Base-by-base conservation (phyloP, 176 grass and related monocot species). In the Cenchrus purpureus region DNA sequence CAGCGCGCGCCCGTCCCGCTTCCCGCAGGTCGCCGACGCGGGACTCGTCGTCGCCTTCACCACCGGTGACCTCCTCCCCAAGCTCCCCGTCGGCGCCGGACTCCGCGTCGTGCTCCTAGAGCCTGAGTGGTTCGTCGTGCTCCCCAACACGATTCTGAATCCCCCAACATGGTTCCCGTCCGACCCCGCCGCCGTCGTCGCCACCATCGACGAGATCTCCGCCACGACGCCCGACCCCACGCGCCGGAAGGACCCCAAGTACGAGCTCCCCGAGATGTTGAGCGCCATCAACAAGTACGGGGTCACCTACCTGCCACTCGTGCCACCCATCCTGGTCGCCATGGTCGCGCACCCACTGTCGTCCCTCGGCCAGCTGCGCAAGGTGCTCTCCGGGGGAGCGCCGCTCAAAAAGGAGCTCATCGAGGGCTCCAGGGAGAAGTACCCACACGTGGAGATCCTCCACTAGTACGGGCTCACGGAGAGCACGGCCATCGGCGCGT, bases 401-500 rank as follows among this genome's bases (percentile, higher is more conserved):
- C 97, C 97, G 55, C 93, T 98, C 12, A 79, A 91, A 31, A 87
- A 79, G 59, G 97, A 98, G 65, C 84, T 98, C 25, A 98, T 95
- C 58, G 93, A 98, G 68, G 97, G 93, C 5, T 98, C 95, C 88
- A 89, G 81, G 74, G 89, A 98, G 11, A 98, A 88, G 83, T 95
- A 98, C 64, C 97, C 93, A 9, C 80, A 75, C 57, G 88, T 98
- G 79, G 96, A 95, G 76, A 98, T 95, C 31, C 65, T 95, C 79
- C 96, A 95, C 64, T 93, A 93, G 5, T 98, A 98, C 84, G 97
- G 97, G 0, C 90, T 95, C 2, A 98, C 97, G 0, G 97, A 98
- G 86, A 98, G 93, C 89, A 94, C 97, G 12, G 97, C 92, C 74
- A 98, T 98, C 37, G 97, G 97, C 51, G 93, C 97, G 10, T 95